A percentile compares a stretch with the other conserved stretches of the same genome.
Conservation (phyloP, 1,284 basidiomycete species). For the Tremellales sp. region DNA sequence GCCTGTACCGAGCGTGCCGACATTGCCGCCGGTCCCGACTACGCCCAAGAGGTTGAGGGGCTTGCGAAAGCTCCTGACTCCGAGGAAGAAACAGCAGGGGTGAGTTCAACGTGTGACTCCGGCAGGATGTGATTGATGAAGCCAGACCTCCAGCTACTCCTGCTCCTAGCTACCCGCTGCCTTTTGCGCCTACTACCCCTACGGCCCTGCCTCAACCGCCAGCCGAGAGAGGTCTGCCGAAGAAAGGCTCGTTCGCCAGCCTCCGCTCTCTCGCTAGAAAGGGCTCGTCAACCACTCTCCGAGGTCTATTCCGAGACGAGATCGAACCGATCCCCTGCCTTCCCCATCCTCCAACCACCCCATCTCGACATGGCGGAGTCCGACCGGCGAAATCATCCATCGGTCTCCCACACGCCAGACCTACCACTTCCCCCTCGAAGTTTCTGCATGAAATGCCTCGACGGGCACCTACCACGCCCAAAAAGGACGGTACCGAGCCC, state of each 20-base stretch:
- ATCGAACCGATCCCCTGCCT: conserved; percentile 7
- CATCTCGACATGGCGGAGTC: conserved; percentile 8
- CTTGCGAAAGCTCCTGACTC: conserved; percentile 20
- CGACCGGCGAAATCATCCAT: conserved; percentile 24
- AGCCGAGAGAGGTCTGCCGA: conserved; percentile 10
- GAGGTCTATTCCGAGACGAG: conserved; percentile 8
- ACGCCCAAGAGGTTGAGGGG: conserved; percentile 25
- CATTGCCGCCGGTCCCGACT: conserved; percentile 27
- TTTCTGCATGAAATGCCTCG: conserved; percentile 21
- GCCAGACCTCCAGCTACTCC: not conserved
- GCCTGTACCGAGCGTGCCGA: conserved; percentile 7
- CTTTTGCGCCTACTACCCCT: too few relatives aligned
- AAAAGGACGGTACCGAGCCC: conserved; percentile 3
- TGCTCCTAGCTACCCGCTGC: too few relatives aligned
- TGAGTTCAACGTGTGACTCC: not conserved
- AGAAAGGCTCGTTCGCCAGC: conserved; percentile 21
- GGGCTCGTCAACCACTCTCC: conserved; percentile 22
- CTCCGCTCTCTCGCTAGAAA: conserved; percentile 20
- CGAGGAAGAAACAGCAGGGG: conserved; percentile 2
- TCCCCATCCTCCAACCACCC: conserved; percentile 6
- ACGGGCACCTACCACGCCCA: conserved; percentile 22
- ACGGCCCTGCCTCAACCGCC: conserved; percentile 6
- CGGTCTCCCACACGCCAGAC: conserved; percentile 16
- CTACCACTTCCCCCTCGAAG: conserved; percentile 9
- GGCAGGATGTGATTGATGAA: not conserved